Evolutionary conservation across 2,329 filamentous ascomycete genomes (phyloP), one percentile per base, ranked within the genome.

Genomic region (Emydomyces testavorans): DNA sequence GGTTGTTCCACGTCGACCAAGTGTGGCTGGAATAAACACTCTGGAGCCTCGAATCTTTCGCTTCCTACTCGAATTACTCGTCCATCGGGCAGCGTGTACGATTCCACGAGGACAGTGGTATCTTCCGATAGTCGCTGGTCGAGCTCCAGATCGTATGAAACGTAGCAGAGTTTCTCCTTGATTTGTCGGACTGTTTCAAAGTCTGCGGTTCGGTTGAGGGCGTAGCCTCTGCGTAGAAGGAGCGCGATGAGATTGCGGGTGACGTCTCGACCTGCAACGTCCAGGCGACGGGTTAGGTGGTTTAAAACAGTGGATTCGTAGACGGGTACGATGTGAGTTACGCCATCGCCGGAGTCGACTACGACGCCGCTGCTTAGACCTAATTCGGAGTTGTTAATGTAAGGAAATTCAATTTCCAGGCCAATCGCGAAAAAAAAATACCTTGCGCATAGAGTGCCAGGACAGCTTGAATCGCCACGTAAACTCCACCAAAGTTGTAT

Each of bases 141-240:
- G 48, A 98, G 76, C 68, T 94, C 88, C 49, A 98, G 78, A 66
- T 98, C 92, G 73, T 96, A 98, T 10, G 89, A 95, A 49, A 98
- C 90, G 66, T 98, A 98, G 76, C 92, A 96, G 44, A 98, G 83
- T 76, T 98, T 98, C 76, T 98, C 92, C 73, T 98, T 98, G 74
- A 98, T 96, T 68, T 96, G 90, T 53, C 92, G 85, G 49, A 98
- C 92, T 3, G 92, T 98, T 70, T 98, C 92, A 67, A 98, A 98
- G 67, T 98, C 92, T 64, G 92, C 92, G 10, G 92, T 98, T 65
- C 92, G 81, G 78, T 98, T 98, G 53, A 98, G 80, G 29, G 92
- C 88, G 67, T 98, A 98, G 37, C 92, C 92, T 57, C 92, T 81
- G 61, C 92, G 86, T 50, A 94, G 78, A 16, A 98, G 82, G 42